Evolutionary conservation across 1,284 basidiomycete genomes (phyloP), one percentile per base, ranked within the genome.

Genomic region (Mycena sp.): DNA sequence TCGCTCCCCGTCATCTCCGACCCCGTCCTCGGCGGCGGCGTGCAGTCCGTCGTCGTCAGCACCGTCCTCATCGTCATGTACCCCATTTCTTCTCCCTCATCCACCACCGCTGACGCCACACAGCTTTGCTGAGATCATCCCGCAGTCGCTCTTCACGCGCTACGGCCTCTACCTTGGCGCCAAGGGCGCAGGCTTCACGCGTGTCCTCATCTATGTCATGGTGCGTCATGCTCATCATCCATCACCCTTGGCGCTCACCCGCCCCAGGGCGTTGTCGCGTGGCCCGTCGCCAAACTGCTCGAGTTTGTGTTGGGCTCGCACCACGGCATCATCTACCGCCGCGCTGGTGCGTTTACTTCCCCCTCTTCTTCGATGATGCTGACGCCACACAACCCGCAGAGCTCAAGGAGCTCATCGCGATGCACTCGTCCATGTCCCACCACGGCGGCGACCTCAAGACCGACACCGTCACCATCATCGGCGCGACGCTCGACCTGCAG

Each of bases 101-200:
- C 38, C 12, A 46, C 46, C 43, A 6, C 43, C 25, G 1, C 35
- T 62, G 9, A 51, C 58, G 38, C 40, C 53, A 35, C 32, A 35
- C 45, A 93, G 93, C 67, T 95, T 95, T 74, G 81, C 92, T 52
- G 96, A 98, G 79, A 93, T 98, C 69, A 97, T 98, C 62, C 96
- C 96, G 0, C 88, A 94, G 78, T 93, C 91, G 3, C 80, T 96
- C 7, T 98, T 95, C 74, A 96, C 95, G 12, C 89, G 96, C 14
- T 93, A 97, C 79, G 96, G 96, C 32, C 85, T 98, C 1, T 91
- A 92, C 63, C 89, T 98, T 50, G 96, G 96, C 25, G 96, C 96
- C 1, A 93, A 92, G 70, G 94, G 94, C 81, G 94, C 94, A 0
- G 87, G 89, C 0, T 82, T 94, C 64, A 93, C 94, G 1, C 86